Base-by-base conservation (phyloP, 176 grass and related monocot species). In the Avena insularis region DNA sequence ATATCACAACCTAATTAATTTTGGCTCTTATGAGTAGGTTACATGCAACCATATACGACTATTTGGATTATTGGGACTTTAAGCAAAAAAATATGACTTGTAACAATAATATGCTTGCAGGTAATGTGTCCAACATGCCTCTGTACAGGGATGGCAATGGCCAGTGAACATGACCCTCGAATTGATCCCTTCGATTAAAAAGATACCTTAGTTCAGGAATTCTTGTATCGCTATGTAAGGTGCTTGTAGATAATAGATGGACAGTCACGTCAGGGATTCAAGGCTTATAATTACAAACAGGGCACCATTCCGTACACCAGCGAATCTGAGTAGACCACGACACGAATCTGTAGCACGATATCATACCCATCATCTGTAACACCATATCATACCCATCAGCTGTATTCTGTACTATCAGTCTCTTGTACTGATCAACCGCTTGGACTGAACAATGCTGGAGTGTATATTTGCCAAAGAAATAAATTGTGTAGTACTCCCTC, bases 131-230 rank as follows among this genome's bases (percentile, higher is more conserved):
- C 97, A 46, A 99, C 97, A 81, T 99, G 97, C 78, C 94, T 99
- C 33, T 99, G 97, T 89, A 99, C 97, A 4, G 97, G 97, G 54
- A 99, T 99, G 97, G 94, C 97, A 55, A 99, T 99, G 97, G 97
- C 97, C 25, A 99, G 97, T 31, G 97, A 99, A 81, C 97, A 99
- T 61, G 97, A 99, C 50, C 97, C 91, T 35, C 94, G 97, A 75
- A 99, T 99, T 25, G 97, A 96, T 75, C 97, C 97, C 14, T 99
- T 99, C 4, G 94, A 94, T 35, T 93, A 89, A 85, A 87, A 16
- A 10, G 4, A 47, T 1, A 23, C 2, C 25, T 8, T 69, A 62
- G 53, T 62, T 23, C 71, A 86, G 15, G 27, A 71, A 36, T 61
- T 85, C 29, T 17, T 77, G 78, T 69, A 88, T 40, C 40, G 0